phyloP scores from a whole-genome alignment of 768 basidiomycete species.

The Tulasnella calospora region DNA sequence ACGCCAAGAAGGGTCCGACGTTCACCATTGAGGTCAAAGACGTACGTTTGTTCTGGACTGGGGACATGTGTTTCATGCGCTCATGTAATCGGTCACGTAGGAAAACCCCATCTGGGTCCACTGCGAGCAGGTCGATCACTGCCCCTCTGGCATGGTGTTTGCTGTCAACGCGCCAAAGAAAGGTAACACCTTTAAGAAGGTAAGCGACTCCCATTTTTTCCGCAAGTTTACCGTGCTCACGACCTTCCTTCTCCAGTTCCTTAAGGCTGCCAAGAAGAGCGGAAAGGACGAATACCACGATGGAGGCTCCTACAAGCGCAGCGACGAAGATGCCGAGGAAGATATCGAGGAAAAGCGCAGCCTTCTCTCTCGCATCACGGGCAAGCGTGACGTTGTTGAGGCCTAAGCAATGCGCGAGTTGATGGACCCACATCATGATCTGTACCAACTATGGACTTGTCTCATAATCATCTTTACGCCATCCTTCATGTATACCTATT shows the following conservation, averaged over 20 bases:
- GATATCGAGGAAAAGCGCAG: background rate
- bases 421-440: background rate
- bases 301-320: background rate
- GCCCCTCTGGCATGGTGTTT: slow-evolving; percentile 29
- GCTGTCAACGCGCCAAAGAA: slow-evolving; percentile 27
- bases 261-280: background rate
- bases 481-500: background rate
- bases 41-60: slow-evolving; percentile 13
- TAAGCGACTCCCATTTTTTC: background rate
- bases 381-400: background rate
- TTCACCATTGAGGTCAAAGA: slow-evolving; percentile 27
- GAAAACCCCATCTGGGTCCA: slow-evolving; percentile 21
- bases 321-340: background rate
- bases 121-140: slow-evolving; percentile 28
- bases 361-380: background rate
- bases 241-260: background rate
- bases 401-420: background rate
- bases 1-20: slow-evolving; percentile 10
- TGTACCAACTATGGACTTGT: background rate
- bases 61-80: background rate
- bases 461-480: background rate
- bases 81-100: background rate
- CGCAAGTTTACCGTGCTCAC: background rate
- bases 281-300: background rate
- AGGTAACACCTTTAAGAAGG: slow-evolving; percentile 26